Percentiles rank a stretch among this genome's conserved stretches.
These are phyloP conservation scores for Paragyromitra xinjiangensis DNA, from an alignment of 495 filamentous ascomycete species.

Conservation along the genomic window DNA sequence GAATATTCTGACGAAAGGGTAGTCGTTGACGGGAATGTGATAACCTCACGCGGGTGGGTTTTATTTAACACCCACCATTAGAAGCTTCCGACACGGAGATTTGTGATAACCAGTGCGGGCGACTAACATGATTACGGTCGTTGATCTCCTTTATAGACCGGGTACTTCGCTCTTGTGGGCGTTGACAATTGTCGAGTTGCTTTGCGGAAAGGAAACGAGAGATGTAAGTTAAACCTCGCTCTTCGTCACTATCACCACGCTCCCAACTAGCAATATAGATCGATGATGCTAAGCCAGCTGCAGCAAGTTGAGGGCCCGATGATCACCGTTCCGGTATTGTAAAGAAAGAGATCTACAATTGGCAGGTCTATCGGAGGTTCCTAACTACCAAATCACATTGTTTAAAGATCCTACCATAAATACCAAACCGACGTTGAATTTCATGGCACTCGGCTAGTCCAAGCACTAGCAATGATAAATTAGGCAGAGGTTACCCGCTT, in stretches of 20 bases:
- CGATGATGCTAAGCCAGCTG: slow-evolving; percentile 18
- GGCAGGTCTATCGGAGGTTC: background rate
- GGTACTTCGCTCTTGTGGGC: slow-evolving; percentile 49
- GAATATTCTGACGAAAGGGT: slow-evolving; percentile 45
- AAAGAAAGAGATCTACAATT: background rate
- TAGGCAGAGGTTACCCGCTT: background rate
- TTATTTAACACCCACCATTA: background rate
- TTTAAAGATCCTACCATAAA: background rate
- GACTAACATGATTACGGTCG: background rate
- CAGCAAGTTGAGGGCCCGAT: slow-evolving; percentile 50
- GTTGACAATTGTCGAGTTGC: slow-evolving; percentile 47
- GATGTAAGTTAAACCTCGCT: slow-evolving; percentile 11
- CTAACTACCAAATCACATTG: background rate
- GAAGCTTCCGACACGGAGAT: background rate
- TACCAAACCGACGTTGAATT: background rate
- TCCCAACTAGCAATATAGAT: background rate
- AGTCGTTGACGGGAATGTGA: slow-evolving; percentile 44
- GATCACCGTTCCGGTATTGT: slow-evolving; percentile 32
- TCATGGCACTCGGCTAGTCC: background rate
- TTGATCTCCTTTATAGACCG: slow-evolving; percentile 23
- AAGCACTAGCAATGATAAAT: background rate
- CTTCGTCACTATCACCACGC: background rate
- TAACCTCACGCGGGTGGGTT: slow-evolving; percentile 49
- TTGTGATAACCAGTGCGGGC: background rate
- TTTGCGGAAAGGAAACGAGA: slow-evolving; percentile 46